These are phyloP conservation scores for Daldinia bambusicola DNA, from an alignment of 495 filamentous ascomycete species.

Conservation along the genomic window DNA sequence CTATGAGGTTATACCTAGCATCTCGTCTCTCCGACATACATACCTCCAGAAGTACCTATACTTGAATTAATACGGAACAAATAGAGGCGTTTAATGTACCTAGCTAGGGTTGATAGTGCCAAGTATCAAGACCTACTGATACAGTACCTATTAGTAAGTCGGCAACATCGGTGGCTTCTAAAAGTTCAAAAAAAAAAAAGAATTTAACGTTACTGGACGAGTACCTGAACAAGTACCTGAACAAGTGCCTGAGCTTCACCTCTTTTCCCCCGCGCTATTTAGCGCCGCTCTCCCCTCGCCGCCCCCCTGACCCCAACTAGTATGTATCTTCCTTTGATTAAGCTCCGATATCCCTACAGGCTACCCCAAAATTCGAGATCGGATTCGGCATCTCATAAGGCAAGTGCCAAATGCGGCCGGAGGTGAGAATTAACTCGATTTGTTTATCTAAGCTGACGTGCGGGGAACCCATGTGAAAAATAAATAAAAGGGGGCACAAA, in stretches of 20 bases:
- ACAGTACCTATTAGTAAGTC: not conserved
- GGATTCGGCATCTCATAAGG: constrained; percentile 6
- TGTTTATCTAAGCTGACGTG: constrained; percentile 36
- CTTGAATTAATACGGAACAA: too few relatives aligned
- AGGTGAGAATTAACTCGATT: constrained; percentile 15
- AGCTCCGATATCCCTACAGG: constrained; percentile 26
- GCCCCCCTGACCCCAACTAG: constrained; percentile 33
- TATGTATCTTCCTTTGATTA: too few relatives aligned
- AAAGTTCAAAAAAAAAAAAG: too few relatives aligned
- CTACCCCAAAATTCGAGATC: not conserved
- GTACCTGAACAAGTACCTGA: constrained; percentile 23
- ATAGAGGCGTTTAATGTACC: too few relatives aligned
- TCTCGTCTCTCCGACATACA: not conserved
- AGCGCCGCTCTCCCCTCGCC: constrained; percentile 29
- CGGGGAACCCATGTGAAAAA: constrained; percentile 39
- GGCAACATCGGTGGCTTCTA: not conserved
- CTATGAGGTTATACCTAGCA: constrained; percentile 22
- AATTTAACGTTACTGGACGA: constrained; percentile 33
- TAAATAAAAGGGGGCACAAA: constrained; percentile 12
- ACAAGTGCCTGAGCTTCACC: too few relatives aligned
- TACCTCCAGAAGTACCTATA: too few relatives aligned
- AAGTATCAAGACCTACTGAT: too few relatives aligned
- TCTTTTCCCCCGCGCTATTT: constrained; percentile 13
- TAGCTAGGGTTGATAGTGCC: not conserved
- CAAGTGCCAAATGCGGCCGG: not conserved